phyloP scores from a whole-genome alignment of 2,329 filamentous ascomycete species.

The Pseudogymnoascus sp. region DNA sequence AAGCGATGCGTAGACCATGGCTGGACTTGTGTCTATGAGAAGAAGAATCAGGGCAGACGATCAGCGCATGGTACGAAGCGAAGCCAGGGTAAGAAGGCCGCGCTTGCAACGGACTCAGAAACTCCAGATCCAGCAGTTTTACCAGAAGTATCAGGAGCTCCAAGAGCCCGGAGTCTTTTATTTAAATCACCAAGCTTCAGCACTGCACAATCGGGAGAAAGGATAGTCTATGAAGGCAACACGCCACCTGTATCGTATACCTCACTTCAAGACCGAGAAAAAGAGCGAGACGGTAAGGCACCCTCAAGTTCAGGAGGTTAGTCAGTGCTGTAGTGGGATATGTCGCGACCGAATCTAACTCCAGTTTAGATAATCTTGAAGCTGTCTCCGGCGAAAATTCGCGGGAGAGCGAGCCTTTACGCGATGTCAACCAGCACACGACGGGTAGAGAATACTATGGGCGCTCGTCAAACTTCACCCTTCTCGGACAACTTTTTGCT shows the following conservation, averaged over 20 bases:
- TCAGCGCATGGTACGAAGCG: background rate
- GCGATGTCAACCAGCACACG: background rate
- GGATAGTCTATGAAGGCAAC: background rate
- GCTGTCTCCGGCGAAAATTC: background rate
- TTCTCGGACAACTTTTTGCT: background rate
- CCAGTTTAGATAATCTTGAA: background rate
- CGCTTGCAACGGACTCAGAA: background rate
- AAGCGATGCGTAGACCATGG: background rate
- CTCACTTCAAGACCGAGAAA: background rate
- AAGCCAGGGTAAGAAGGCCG: background rate
- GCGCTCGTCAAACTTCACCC: background rate
- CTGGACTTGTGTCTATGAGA: background rate
- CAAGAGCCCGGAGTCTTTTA: background rate
- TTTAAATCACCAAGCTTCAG: background rate
- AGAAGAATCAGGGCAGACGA: background rate
- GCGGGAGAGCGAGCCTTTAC: background rate
- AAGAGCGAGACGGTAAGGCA: background rate
- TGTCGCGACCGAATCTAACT: background rate
- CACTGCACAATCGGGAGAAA: background rate
- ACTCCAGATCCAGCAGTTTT: background rate
- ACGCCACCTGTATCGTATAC: background rate
- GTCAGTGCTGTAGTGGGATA: background rate
- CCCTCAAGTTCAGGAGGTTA: background rate
- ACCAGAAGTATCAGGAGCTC: background rate
- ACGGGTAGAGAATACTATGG: background rate